Conservation (phyloP, 2,329 filamentous ascomycete species). For the Chrysoporthe austroafricana region DNA sequence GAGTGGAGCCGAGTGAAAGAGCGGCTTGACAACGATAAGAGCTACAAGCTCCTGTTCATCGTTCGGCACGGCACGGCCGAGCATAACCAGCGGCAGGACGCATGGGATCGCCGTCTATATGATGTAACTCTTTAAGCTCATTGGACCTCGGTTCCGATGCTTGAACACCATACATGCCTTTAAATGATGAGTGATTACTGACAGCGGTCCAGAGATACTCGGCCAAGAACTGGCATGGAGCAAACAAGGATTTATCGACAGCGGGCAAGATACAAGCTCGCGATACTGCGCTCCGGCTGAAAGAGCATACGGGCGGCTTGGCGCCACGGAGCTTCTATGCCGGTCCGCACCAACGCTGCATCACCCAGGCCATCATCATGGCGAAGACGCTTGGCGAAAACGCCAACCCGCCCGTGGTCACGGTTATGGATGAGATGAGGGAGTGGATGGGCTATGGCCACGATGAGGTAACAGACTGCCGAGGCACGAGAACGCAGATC, state of each 20-base stretch:
- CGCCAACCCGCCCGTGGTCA: not conserved
- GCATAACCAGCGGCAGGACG: slow-evolving; percentile 7
- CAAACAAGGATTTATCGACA: slow-evolving; percentile 7
- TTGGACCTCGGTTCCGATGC: not conserved
- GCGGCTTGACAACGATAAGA: not conserved
- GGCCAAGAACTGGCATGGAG: slow-evolving; percentile 1
- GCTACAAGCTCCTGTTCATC: slow-evolving; percentile 1
- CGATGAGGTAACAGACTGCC: slow-evolving; percentile 7
- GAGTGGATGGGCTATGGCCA: slow-evolving; percentile 8
- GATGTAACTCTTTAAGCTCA: not conserved
- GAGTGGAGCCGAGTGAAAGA: not conserved
- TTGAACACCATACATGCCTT: not conserved
- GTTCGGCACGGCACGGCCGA: not conserved
- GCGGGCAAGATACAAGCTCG: slow-evolving; percentile 2
- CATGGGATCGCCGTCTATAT: not conserved
- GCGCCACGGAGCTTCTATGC: not conserved
- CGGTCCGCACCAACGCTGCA: not conserved
- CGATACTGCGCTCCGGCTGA: not conserved
- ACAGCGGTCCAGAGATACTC: not conserved
- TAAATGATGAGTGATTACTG: not conserved
- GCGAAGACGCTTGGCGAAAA: not conserved
- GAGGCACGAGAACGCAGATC: not conserved
- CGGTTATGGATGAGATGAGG: slow-evolving; percentile 1
- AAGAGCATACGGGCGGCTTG: not conserved
- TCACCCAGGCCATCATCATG: slow-evolving; percentile 3